Base-by-base conservation (phyloP, 1,284 basidiomycete species). In the Ustilago shanxiensis region DNA sequence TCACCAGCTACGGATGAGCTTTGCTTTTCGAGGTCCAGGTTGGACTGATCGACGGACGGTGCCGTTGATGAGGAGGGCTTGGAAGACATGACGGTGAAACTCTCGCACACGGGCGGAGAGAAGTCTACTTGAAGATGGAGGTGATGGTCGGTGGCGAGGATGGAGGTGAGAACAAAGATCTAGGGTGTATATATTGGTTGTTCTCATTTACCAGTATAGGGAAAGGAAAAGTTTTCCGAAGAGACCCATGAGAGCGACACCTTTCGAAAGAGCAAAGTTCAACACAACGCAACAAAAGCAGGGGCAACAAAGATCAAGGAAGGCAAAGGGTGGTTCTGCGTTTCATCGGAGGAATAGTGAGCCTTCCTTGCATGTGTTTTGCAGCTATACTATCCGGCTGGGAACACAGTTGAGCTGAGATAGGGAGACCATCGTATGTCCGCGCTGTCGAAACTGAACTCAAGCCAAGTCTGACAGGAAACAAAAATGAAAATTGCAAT, bases 1-100 rank as follows among this genome's bases (percentile, higher is more conserved):
- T 71, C 72, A 44, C 65, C 72, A 31, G 63, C 60, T 41, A 41
- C 72, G 14, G 73, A 71, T 0, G 73, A 71, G 45, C 53, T 67
- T 53, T 76, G 68, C 68, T 75, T 75, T 60, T 75, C 72, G 39
- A 75, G 41, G 31, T 74, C 72, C 39, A 72, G 53, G 13, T 66
- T 57, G 22, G 62, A 62, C 1, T 59, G 61, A 29, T 55, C 55
- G 39, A 62, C 20, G 29, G 71, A 65, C 16, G 71, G 50, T 14
- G 71, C 47, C 29, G 56, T 60, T 24, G 64, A 56, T 10, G 70
- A 72, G 13, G 70, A 29, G 28, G 70, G 65, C 18, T 63, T 45
- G 18, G 60, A 64, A 60, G 65, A 64, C 57, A 66, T 66, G 24
- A 29, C 37, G 22, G 9, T 7, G 24, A 7, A 26, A 24, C 47